These are phyloP conservation scores for Suillus brevipes DNA, from an alignment of 768 basidiomycete species.

Conservation along the genomic window DNA sequence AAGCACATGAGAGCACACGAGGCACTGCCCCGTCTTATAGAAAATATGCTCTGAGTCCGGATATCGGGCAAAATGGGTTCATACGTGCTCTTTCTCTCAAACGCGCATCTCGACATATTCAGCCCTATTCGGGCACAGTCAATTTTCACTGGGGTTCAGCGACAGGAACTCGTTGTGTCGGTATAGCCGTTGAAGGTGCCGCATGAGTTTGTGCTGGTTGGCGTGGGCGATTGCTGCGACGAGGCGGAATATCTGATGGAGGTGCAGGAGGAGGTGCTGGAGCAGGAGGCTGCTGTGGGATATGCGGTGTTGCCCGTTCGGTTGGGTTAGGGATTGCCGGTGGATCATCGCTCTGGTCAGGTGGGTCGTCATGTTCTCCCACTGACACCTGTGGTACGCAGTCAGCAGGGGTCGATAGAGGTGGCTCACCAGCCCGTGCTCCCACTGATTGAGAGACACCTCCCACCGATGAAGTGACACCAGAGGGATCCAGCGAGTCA, in stretches of 20 bases:
- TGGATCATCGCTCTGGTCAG: not conserved
- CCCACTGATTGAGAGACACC: too few species aligned
- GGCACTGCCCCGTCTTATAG: too few species aligned
- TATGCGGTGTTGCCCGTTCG: too few species aligned
- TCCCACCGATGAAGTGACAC: not conserved
- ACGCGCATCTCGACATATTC: too few species aligned
- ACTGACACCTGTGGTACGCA: not conserved
- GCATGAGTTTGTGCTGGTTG: not conserved
- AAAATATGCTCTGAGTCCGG: too few species aligned
- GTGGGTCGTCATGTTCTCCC: not conserved
- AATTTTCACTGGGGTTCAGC: not conserved
- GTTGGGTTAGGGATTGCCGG: too few species aligned
- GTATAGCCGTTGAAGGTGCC: not conserved
- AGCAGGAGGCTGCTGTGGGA: too few species aligned
- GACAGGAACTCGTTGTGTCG: not conserved
- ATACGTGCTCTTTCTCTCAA: too few species aligned
- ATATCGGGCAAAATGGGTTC: conserved; percentile 13
- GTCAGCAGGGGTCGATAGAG: not conserved
- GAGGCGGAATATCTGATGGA: too few species aligned
- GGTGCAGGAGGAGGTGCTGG: too few species aligned
- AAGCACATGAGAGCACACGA: too few species aligned
- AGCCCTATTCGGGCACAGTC: too few species aligned
- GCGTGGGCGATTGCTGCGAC: not conserved
- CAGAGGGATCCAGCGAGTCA: not conserved
- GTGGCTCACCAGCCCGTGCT: not conserved